These are phyloP conservation scores for Coemansia sp. DNA, from an alignment of 192 early-diverging fungal species.

Conservation along the genomic window DNA sequence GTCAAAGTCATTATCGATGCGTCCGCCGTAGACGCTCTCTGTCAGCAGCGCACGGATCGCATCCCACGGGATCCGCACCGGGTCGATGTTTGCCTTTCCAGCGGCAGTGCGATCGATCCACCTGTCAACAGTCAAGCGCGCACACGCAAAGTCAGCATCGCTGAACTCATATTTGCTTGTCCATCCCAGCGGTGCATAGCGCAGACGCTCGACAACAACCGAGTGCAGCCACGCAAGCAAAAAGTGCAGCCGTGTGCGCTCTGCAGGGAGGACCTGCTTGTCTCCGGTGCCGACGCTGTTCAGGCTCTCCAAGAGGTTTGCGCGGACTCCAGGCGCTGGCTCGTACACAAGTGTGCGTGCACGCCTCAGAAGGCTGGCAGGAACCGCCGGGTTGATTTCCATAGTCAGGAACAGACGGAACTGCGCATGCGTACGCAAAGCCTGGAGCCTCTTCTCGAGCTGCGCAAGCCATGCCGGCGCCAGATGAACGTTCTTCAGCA, in stretches of 20 bases:
- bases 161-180: conserved; percentile 97
- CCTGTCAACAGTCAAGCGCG: conserved; percentile 81
- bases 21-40: conserved; percentile 94
- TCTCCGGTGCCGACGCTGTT: conserved; percentile 14
- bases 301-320: conserved; percentile 86
- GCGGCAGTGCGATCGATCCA: conserved; percentile 86
- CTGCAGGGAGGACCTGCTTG: conserved; percentile 54
- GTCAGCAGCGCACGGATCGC: conserved; percentile 85
- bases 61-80: conserved; percentile 95
- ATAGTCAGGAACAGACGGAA: conserved; percentile 98
- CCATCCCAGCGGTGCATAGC: conserved; percentile 98
- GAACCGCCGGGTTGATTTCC: conserved; percentile 97
- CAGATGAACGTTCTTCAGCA: conserved; percentile 99
- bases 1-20: conserved; percentile 95
- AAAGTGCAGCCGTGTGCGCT: conserved; percentile 90
- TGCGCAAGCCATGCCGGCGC: conserved; percentile 91
- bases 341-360: conserved; percentile 95
- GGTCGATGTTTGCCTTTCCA: conserved; percentile 87
- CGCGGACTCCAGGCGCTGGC: conserved; percentile 94
- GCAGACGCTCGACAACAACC: conserved; percentile 91
- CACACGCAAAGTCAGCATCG: conserved; percentile 95
- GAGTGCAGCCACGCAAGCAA: conserved; percentile 97
- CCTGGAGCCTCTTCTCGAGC: conserved; percentile 93
- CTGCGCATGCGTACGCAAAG: conserved; percentile 75
- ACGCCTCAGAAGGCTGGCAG: conserved; percentile 85